Base-by-base conservation (phyloP, 2,329 filamentous ascomycete genomes). In the Xylaria sp. region DNA sequence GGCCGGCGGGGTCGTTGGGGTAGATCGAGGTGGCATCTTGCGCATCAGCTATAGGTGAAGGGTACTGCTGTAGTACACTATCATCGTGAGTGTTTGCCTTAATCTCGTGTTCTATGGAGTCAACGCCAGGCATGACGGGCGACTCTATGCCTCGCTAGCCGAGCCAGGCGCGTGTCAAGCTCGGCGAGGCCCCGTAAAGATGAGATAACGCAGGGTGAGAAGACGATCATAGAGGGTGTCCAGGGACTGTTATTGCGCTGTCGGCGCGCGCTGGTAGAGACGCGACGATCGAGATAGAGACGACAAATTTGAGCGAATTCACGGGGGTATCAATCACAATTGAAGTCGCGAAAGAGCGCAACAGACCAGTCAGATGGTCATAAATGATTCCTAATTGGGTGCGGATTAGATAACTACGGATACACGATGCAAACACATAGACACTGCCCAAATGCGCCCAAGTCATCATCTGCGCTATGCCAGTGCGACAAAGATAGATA, bases 11-110 rank as follows among this genome's bases (percentile, higher is more conserved):
- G 31, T 68, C 67, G 38, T 69, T 67, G 42, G 57, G 33, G 67
- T 83, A 83, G 69, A 82, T 82, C 2, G 80, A 73, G 7, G 76
- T 74, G 3, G 75, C 70, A 58, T 82, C 80, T 64, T 80, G 77
- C 2, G 70, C 75, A 57, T 84, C 81, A 8, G 77, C 77, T 17
- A 77, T 75, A 2, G 82, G 79, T 6, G 81, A 82, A 11, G 82
- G 79, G 66, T 83, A 84, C 38, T 78, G 73, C 47, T 75, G 75
- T 64, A 77, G 78, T 40, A 79, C 69, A 59, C 55, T 58, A 50
- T 73, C 69, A 46, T 68, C 64, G 35, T 64, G 66, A 54, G 53
- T 51, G 17, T 69, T 66, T 25, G 69, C 57, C 43, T 72, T 73
- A 17, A 62, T 57, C 49, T 68, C 68, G 43, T 68, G 65, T 51